phyloP scores from a whole-genome alignment of 768 basidiomycete species.

The Suillus americanus region DNA sequence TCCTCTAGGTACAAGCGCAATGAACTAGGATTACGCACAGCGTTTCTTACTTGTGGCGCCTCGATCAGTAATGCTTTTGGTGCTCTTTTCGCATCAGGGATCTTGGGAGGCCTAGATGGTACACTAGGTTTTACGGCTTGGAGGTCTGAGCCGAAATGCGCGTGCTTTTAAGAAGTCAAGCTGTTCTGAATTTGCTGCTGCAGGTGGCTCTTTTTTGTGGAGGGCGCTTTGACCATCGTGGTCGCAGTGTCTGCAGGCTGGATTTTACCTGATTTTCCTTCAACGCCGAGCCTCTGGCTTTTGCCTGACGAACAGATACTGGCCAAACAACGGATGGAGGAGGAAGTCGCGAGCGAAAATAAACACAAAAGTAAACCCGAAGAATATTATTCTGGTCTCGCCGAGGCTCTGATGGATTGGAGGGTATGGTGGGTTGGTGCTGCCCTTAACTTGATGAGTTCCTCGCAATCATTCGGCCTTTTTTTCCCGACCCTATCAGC shows the following conservation, averaged over 20 bases:
- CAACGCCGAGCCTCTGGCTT: conserved; percentile 57
- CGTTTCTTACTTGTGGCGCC: conserved; percentile 66
- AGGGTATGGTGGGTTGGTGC: conserved; percentile 80
- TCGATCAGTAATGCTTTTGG: conserved; percentile 82
- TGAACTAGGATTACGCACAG: conserved; percentile 67
- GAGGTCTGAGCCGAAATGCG: conserved; percentile 36
- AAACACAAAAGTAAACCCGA: conserved; percentile 39
- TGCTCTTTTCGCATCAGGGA: conserved; percentile 70
- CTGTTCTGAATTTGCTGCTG: background rate
- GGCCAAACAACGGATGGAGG: conserved; percentile 56
- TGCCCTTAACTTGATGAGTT: conserved; percentile 51
- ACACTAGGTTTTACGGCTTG: conserved; percentile 47
- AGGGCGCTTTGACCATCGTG: conserved; percentile 56
- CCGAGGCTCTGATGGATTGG: conserved; percentile 65
- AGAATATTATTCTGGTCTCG: conserved; percentile 44
- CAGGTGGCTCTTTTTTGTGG: conserved; percentile 73
- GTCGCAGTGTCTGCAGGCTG: conserved; percentile 51
- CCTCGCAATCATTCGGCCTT: conserved; percentile 70
- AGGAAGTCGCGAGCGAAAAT: conserved; percentile 57
- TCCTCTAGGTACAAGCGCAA: conserved; percentile 51
- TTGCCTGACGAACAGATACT: conserved; percentile 52
- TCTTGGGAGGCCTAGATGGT: conserved; percentile 69
- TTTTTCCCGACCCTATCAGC: conserved; percentile 76
- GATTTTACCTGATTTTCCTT: conserved; percentile 74
- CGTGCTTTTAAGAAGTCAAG: background rate